A percentile compares a stretch with the other conserved stretches of the same genome.
Conservation (phyloP, 352 stramenopile species). For the Globisporangium parvum region DNA sequence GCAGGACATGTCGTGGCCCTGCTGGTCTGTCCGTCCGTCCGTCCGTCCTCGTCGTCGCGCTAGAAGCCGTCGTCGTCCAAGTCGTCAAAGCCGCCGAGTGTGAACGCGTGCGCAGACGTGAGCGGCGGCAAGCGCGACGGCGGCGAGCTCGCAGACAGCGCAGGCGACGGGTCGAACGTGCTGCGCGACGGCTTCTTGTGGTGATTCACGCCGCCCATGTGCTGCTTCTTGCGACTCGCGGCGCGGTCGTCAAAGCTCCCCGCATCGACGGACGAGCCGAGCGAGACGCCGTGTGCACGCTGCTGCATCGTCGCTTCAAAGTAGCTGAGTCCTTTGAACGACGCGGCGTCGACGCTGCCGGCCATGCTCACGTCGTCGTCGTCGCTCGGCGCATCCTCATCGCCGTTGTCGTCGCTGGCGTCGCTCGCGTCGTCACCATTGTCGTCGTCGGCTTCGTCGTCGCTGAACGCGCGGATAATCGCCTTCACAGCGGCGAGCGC, state of each 20-base stretch:
- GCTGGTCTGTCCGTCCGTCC: no score
- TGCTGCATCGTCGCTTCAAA: conserved; percentile 32
- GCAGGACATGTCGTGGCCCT: no score
- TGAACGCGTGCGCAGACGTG: conserved; percentile 41
- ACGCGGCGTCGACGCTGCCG: conserved; percentile 39
- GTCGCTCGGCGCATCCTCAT: conserved; percentile 26
- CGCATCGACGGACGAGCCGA: conserved; percentile 44
- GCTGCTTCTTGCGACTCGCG: conserved; percentile 1
- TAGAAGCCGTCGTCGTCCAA: conserved; percentile 46
- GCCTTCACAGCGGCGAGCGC: conserved; percentile 53
- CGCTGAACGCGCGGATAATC: conserved; percentile 48
- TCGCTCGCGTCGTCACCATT: conserved; percentile 26
- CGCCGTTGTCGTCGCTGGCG: conserved; percentile 10
- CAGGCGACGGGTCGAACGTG: conserved; percentile 62
- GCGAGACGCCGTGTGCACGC: conserved; percentile 47
- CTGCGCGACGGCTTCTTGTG: conserved; percentile 21
- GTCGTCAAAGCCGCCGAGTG: conserved; percentile 56
- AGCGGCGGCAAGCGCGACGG: conserved; percentile 58
- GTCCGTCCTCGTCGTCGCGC: no score
- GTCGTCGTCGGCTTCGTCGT: conserved; percentile 29
- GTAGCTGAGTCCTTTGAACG: conserved; percentile 42
- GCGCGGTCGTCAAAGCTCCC: conserved; percentile 31
- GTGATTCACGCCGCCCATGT: conserved; percentile 5
- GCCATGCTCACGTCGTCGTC: conserved; percentile 45
- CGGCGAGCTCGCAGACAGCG: conserved; percentile 60